Evolutionary conservation across 352 stramenopile genomes (phyloP).

Genomic region (Pseudoperonospora humuli): DNA sequence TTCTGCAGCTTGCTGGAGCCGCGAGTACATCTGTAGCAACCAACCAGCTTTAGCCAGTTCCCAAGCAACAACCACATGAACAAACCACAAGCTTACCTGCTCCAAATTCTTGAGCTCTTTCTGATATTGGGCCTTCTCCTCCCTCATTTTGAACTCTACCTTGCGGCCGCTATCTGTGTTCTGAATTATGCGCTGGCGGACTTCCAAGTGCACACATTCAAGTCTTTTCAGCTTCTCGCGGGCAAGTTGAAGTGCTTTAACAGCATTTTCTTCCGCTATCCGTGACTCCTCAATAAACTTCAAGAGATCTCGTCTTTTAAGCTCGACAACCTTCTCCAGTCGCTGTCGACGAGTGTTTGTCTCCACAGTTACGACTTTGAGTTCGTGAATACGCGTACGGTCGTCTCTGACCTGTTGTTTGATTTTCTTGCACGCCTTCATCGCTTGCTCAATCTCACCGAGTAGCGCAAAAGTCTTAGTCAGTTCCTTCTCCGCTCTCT

Average conservation of each 20-base stretch:
- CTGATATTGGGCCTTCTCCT: conserved; percentile 56
- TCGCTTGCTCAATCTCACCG: conserved; percentile 52
- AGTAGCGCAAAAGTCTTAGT: conserved; percentile 54
- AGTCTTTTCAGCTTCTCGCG: conserved; percentile 51
- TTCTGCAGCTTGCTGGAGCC: conserved; percentile 48
- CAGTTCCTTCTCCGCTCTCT: conserved; percentile 62
- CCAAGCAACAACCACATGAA: not conserved
- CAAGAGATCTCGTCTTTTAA: conserved; percentile 63
- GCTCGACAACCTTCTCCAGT: conserved; percentile 56
- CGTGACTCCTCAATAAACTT: conserved; percentile 57
- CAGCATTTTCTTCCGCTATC: conserved; percentile 51
- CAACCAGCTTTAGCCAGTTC: conserved; percentile 2
- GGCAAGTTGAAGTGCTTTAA: conserved; percentile 42
- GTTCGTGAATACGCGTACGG: conserved; percentile 43
- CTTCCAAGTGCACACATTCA: conserved; percentile 35
- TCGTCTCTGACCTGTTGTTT: conserved; percentile 67
- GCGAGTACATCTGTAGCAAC: conserved; percentile 49
- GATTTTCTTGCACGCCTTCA: conserved; percentile 53
- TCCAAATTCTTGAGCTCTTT: conserved; percentile 57
- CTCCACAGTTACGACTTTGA: conserved; percentile 37
- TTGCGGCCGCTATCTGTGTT: conserved; percentile 48
- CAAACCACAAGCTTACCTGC: conserved; percentile 27
- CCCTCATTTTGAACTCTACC: conserved; percentile 55
- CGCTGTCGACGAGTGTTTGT: conserved; percentile 61
- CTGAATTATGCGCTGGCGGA: conserved; percentile 44